Conservation (phyloP, 345 rosid genomes). For the Erucastrum elatum region DNA sequence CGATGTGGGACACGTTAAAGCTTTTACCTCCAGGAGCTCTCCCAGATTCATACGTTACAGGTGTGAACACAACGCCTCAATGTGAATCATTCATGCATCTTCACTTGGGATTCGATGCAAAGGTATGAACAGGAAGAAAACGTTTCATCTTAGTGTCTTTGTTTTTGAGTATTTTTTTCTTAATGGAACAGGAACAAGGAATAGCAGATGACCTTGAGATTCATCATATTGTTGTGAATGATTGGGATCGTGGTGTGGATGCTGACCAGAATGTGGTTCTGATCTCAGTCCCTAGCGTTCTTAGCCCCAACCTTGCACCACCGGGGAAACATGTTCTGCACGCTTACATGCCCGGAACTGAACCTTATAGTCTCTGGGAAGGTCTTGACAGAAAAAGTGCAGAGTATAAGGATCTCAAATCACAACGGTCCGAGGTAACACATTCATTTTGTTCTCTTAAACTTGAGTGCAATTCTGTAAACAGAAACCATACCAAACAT, state of each 20-base stretch:
- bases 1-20: slow-evolving; percentile 86
- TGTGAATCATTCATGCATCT: slow-evolving; percentile 99
- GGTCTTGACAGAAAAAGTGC: slow-evolving; percentile 75
- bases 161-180: neutral
- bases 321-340: slow-evolving; percentile 83
- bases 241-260: slow-evolving; percentile 89
- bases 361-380: slow-evolving; percentile 76
- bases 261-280: slow-evolving; percentile 91
- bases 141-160: neutral
- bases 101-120: slow-evolving; percentile 85
- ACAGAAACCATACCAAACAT: too few relatives aligned
- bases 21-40: slow-evolving; percentile 67
- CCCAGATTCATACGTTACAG: slow-evolving; percentile 56
- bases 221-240: slow-evolving; percentile 92
- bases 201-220: slow-evolving; percentile 71
- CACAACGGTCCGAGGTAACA: slow-evolving; percentile 80
- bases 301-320: slow-evolving; percentile 81
- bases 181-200: slow-evolving; percentile 49
- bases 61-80: slow-evolving; percentile 59
- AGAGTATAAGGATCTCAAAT: slow-evolving; percentile 76
- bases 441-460: neutral
- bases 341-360: slow-evolving; percentile 88
- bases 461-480: too few relatives aligned
- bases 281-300: slow-evolving; percentile 77
- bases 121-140: slow-evolving; percentile 44